phyloP scores from a whole-genome alignment of 352 stramenopile genomes.

The Pseudoperonospora humuli region DNA sequence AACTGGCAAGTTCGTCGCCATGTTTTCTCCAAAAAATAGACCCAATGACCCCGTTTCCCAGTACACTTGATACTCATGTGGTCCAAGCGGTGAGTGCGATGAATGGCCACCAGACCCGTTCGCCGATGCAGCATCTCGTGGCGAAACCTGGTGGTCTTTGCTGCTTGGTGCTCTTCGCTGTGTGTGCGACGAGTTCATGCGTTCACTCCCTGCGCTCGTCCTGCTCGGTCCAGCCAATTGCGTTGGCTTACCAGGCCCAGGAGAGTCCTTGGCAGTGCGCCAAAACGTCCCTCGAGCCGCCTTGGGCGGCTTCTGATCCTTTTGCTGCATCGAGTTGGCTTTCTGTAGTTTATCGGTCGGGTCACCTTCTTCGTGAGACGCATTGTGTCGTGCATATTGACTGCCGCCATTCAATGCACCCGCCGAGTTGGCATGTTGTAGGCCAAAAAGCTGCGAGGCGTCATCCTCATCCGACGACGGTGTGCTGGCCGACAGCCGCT shows the following conservation, averaged over 20 bases:
- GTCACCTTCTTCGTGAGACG: constrained; percentile 15
- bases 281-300: constrained; percentile 51
- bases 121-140: constrained; percentile 13
- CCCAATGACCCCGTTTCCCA: constrained; percentile 76
- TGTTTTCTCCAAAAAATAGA: constrained; percentile 81
- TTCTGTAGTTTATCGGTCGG: constrained; percentile 33
- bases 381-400: constrained; percentile 25
- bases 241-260: constrained; percentile 1
- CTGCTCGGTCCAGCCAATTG: constrained; percentile 7
- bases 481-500: constrained; percentile 41
- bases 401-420: constrained; percentile 26
- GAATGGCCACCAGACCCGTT: constrained; percentile 2
- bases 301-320: constrained; percentile 38
- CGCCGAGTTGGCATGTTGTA: constrained; percentile 39
- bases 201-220: constrained; percentile 8
- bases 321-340: constrained; percentile 51
- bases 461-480: constrained; percentile 45
- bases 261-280: constrained; percentile 40
- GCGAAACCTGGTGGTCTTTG: constrained; percentile 36
- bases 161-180: constrained; percentile 11
- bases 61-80: constrained; percentile 60
- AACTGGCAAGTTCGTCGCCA: constrained; percentile 56
- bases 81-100: constrained; percentile 9
- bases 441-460: constrained; percentile 30
- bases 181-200: constrained; percentile 7